Evolutionary conservation across 2,329 filamentous ascomycete genomes (phyloP), one percentile per base, ranked within the genome.

Genomic region (Clarireedia paspali): DNA sequence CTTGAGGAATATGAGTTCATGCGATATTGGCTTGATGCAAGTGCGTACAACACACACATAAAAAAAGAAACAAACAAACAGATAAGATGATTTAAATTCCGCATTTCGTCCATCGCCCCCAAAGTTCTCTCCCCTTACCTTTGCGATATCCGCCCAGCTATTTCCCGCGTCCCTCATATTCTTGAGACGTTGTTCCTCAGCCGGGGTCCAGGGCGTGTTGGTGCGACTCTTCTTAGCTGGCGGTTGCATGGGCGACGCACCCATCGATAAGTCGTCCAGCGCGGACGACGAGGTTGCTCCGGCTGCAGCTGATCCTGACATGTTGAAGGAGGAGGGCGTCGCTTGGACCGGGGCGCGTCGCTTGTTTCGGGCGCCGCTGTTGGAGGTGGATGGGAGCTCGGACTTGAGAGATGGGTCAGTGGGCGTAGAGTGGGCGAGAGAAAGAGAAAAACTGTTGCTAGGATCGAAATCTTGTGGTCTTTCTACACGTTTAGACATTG

Each of bases 181-280:
- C 77, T 97, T 97, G 64, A 99, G 76, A 47, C 91, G 80, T 69
- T 92, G 83, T 73, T 99, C 94, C 71, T 99, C 94, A 36, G 88
- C 88, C 2, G 92, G 89, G 2, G 91, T 96, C 94, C 94, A 99
- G 0, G 94, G 94, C 2, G 94, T 99, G 70, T 99, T 99, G n/a
- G 94, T 97, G 59, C 94, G 81, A 66, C 90, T 94, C 76, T 96
- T 96, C 77, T 97, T 99, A 48, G 82, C 77, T 6, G 84, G 83
- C 1, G 83, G 82, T 27, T 70, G 70, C 66, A 75, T 75, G 10
- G 30, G 30, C 30, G 10, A 9, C 30, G 30, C 30, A 34, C 30
- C 30, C 30, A 34, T 14, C 10, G 30, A 34, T 9, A 34, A 34
- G 30, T 34, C 30, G 10, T 34, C 30, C 30, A 34, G 30, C 3